phyloP scores from a whole-genome alignment of 495 filamentous ascomycete genomes.

The Aspergillus panamensis region DNA sequence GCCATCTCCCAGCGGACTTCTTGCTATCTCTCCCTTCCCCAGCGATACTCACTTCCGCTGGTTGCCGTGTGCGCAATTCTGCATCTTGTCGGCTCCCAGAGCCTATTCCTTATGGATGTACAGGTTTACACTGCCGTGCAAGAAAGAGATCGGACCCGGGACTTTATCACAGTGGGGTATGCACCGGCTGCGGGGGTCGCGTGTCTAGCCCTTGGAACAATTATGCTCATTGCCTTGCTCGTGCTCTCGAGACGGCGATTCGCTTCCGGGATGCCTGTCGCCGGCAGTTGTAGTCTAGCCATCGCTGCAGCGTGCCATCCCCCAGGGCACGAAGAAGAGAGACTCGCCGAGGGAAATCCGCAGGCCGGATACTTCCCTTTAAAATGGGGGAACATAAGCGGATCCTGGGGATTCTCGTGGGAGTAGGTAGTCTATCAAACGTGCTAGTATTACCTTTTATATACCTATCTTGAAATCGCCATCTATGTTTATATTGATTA shows the following conservation, averaged over 20 bases:
- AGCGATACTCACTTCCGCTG: slow-evolving; percentile 38
- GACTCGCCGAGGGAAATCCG: slow-evolving; percentile 1
- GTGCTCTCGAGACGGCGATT: slow-evolving; percentile 25
- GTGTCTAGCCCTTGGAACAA: slow-evolving; percentile 24
- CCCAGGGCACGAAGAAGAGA: not conserved
- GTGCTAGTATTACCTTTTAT: not conserved
- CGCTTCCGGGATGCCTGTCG: slow-evolving; percentile 36
- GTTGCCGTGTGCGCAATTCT: slow-evolving; percentile 23
- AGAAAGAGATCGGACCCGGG: not conserved
- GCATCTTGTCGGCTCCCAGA: slow-evolving; percentile 45
- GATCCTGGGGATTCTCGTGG: slow-evolving; percentile 3
- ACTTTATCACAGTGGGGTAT: slow-evolving; percentile 29
- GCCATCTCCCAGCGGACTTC: slow-evolving; percentile 37
- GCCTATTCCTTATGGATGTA: slow-evolving; percentile 32
- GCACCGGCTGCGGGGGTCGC: slow-evolving; percentile 29
- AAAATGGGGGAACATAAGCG: not conserved
- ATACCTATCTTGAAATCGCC: not conserved
- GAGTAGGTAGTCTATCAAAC: not conserved
- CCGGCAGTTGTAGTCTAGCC: slow-evolving; percentile 39
- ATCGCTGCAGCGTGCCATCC: slow-evolving; percentile 50
- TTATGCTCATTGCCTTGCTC: slow-evolving; percentile 16
- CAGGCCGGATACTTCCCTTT: not conserved
- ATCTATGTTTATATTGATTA: not conserved
- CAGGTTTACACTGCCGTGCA: slow-evolving; percentile 16
- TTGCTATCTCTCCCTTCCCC: slow-evolving; percentile 42